Evolutionary conservation across 192 early-diverging fungal species (phyloP), one percentile per base, ranked within the genome.

Genomic region (Endogone sp.): DNA sequence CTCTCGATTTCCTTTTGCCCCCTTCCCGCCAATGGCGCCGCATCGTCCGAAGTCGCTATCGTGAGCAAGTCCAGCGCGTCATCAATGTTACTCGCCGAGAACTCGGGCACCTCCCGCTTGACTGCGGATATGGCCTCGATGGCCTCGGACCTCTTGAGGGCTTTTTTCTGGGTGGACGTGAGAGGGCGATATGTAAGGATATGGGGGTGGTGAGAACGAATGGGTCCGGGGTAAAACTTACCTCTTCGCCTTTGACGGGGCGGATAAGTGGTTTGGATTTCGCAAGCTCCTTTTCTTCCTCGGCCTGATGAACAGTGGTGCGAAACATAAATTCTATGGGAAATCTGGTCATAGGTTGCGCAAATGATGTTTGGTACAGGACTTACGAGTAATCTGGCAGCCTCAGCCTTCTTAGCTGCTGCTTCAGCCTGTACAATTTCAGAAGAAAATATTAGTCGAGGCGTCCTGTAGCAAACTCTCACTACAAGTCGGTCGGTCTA

Each of bases 11-110:
- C 75, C 49, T 86, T 87, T 6, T 16, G 9, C 27, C 63, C 75
- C 49, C 68, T 77, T 56, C 74, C 69, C 23, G 78, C 72, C 25
- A 73, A 70, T 2, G 56, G 63, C n/a, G 67, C 13, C 29, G 62
- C 70, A 25, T 58, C 37, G 2, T 64, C 80, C 10, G 65, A 69
- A 6, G 75, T 69, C 28, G 75, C 67, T 3, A 80, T 27, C 0
- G 76, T 64, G 67, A 98, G 71, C 3, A 95, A 84, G 65, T 92
- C 87, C 4, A 98, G 76, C 16, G 94, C 94, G 68, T 90, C 92
- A 73, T 98, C 94, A 71, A 98, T 85, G 62, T 91, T 92, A 26
- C 82, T 82, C 2, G 95, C 94, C 2, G 89, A 81, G 76, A 85
- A 95, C 63, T 87, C 82, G 25, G 90, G 89, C 26, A 93, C 79